Conservation (phyloP, 257 asterid species). For the Solanum lignicaule region DNA sequence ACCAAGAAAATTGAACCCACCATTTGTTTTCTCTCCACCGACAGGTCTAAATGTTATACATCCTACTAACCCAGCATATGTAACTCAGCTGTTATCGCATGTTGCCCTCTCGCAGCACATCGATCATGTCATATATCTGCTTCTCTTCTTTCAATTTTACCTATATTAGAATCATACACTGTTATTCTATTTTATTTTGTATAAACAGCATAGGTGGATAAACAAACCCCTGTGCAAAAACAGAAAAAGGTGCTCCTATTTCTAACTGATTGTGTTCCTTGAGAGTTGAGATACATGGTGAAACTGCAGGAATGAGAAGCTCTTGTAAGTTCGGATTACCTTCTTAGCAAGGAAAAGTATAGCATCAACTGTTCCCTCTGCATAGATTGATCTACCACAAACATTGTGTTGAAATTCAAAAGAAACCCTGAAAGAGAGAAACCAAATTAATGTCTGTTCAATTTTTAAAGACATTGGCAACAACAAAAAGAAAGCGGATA, state of each 20-base stretch:
- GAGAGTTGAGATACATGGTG: neutral
- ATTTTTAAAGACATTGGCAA: neutral
- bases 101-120: slow-evolving; percentile 86
- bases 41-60: neutral
- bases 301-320: neutral
- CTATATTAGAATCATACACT: slow-evolving; percentile 21
- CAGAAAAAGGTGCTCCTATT: neutral
- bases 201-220: neutral
- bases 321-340: slow-evolving; percentile 21
- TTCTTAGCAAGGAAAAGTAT: slow-evolving; percentile 78
- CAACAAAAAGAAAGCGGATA: neutral
- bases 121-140: slow-evolving; percentile 77
- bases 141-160: slow-evolving; percentile 57
- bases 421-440: slow-evolving; percentile 46
- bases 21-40: neutral
- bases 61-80: neutral
- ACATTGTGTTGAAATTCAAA: slow-evolving; percentile 95
- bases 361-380: slow-evolving; percentile 96
- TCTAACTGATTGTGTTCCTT: neutral
- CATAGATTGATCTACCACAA: slow-evolving; percentile 96
- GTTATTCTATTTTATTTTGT: neutral
- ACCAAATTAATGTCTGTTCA: neutral
- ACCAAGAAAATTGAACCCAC: neutral
- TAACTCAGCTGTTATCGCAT: slow-evolving; percentile 42
- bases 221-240: neutral